Percentiles rank a stretch among this genome's conserved stretches.
phyloP scores from a whole-genome alignment of 2,329 filamentous ascomycete genomes.

The Xylaria sp. region DNA sequence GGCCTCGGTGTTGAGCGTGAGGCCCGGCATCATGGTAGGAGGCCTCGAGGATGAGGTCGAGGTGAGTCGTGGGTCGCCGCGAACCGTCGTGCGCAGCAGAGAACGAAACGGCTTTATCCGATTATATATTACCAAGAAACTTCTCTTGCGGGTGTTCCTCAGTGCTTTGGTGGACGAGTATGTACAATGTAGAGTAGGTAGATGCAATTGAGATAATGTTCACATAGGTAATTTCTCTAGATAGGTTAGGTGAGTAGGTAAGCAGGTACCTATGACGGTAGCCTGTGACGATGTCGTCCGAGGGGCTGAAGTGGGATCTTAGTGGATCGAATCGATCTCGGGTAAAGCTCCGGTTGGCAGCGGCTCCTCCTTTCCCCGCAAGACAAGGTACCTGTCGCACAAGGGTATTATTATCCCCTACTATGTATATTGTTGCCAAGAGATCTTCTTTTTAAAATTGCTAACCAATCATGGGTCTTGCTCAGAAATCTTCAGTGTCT shows the following conservation, averaged over 20 bases:
- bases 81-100: background rate
- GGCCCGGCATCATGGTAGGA: constrained; percentile 45
- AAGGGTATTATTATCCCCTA: no score
- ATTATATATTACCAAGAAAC: background rate
- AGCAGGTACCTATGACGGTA: background rate
- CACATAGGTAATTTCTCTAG: no score
- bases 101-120: background rate
- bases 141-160: background rate
- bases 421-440: no score
- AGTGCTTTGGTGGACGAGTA: background rate
- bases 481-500: no score
- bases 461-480: no score
- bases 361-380: constrained; percentile 10
- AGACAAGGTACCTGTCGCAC: background rate
- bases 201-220: no score
- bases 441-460: no score
- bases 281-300: constrained; percentile 22
- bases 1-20: constrained; percentile 47
- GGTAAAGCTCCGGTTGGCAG: constrained; percentile 18
- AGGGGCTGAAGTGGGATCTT: constrained; percentile 22
- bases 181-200: background rate
- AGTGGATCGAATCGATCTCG: background rate
- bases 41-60: constrained; percentile 25
- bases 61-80: background rate
- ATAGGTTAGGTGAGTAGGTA: no score